Base-by-base conservation (phyloP, 2,329 filamentous ascomycete species). In the Clarireedia hainanense region DNA sequence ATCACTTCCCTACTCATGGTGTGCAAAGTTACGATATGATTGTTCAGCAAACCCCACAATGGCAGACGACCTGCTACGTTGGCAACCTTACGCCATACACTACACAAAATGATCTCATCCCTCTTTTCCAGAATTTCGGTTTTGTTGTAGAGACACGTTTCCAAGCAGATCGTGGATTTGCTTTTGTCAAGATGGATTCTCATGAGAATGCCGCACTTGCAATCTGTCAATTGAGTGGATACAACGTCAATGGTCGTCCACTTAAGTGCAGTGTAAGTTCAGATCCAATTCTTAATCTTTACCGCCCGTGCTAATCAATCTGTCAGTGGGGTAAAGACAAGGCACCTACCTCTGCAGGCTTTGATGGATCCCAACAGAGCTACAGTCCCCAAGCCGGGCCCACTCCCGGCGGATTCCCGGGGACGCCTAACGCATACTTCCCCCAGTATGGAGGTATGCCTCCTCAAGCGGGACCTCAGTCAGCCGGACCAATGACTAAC, bases 51-150 rank as follows among this genome's bases (percentile, higher is more conserved):
- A 97, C 94, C 14, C 92, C 94, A 12, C 86, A 86, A 66, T 99
- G 94, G 94, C 94, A 99, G 79, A 97, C 94, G 1, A 99, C 94
- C 50, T 92, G 88, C 79, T 99, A 99, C 64, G 94, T 99, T 46
- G 94, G 94, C 63, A 99, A 99, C 70, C 76, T 99, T 63, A 99
- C 94, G 4, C 94, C 94, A 1, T 99, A 99, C 76, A 99, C 94
- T 20, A 94, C 91, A 3, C 91, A 96, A 70, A 91, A 91, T 67
- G 94, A 99, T 66, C 84, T 99, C 34, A 88, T 99, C n/a, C 94
- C 94, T 5, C 80, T 99, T 39, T 99, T 99, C 79, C 90, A 96
- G 73, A 97, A 97, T 76, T 99, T 97, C 70, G 94, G 94, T 56
- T 97, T 90, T 68, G 94, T 99, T 46, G 88, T 95, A 51, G 94